Percentiles rank a stretch among this genome's conserved stretches.
Conservation (phyloP, 768 basidiomycete genomes). For the Chalciporus piperatus region DNA sequence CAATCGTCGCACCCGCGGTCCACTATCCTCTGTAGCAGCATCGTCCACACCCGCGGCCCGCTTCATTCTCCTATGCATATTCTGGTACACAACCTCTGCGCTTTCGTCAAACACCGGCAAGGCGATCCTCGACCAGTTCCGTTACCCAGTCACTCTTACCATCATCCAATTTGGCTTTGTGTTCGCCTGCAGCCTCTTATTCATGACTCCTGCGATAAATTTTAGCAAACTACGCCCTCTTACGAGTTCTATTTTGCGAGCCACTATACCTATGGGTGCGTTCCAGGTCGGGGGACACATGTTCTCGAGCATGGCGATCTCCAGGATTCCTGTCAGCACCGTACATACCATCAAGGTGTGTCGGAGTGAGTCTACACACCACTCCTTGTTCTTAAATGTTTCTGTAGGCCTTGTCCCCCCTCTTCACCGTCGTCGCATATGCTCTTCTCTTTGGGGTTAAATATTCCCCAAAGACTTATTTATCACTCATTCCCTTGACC, state of each 20-base stretch:
- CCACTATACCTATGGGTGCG: constrained; percentile 90
- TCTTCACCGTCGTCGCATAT: constrained; percentile 97
- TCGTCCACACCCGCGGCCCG: constrained; percentile 32
- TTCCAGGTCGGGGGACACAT: constrained; percentile 99
- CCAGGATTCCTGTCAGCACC: constrained; percentile 93
- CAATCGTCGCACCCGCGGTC: constrained; percentile 22
- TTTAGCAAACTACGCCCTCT: constrained; percentile 71
- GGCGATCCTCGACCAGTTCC: constrained; percentile 87
- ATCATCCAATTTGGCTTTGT: constrained; percentile 98
- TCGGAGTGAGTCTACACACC: not conserved
- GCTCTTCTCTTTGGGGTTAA: constrained; percentile 90
- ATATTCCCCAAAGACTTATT: constrained; percentile 88
- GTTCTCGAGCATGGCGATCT: constrained; percentile 96
- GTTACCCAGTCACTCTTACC: constrained; percentile 94
- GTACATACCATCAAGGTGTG: constrained; percentile 98
- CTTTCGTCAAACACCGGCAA: constrained; percentile 97
- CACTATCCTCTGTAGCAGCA: constrained; percentile 14
- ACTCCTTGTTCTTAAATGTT: constrained; percentile 2
- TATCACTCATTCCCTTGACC: constrained; percentile 92
- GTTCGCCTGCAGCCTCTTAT: constrained; percentile 77
- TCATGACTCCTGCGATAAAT: constrained; percentile 72
- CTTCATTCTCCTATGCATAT: constrained; percentile 78
- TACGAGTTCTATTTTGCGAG: constrained; percentile 66
- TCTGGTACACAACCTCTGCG: constrained; percentile 95
- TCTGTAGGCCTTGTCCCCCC: constrained; percentile 84